Evolutionary conservation across 2,329 filamentous ascomycete genomes (phyloP), one percentile per base, ranked within the genome.

Genomic region (Diplodia mutila): DNA sequence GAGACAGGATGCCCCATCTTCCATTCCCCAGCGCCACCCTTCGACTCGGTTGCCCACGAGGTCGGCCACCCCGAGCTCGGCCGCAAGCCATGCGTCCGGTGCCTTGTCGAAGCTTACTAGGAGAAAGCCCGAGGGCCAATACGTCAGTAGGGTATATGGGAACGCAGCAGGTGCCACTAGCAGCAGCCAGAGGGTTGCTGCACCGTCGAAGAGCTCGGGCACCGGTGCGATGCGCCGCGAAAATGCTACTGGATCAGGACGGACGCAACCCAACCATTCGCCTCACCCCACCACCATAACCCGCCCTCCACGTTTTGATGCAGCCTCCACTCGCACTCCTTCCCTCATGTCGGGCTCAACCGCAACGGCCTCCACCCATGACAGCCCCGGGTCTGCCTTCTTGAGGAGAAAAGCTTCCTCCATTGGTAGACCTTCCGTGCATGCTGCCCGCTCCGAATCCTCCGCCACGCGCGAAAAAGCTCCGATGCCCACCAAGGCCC

Each of bases 341-440:
- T 84, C 82, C n/a, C 77, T 83, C 23, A 78, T 80, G 39, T 84
- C 82, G 59, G 82, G 80, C 39, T 83, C 82, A 23, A 83, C 82
- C 27, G 49, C 39, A 18, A 63, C 65, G 37, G 77, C 76, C 46
- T 84, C 81, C 27, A 82, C 80, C 4, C 75, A 78, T 51, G 82
- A 83, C 61, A 83, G 81, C 69, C 81, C 82, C 52, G 74, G 77
- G 63, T 80, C 80, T 37, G 79, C 78, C 72, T 74, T 78, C n/a
- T 70, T 84, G 51, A 77, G 80, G 63, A 78, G 80, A 59, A 83
- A 83, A 70, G 78, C 79, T 46, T 82, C 81, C 4, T 80, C 74
- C 23, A 79, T 83, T 69, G 80, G 81, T 57, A 75, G 72, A 69
- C 78, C 79, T 72, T 73, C 72, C 53, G 69, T 73, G 23, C 72